phyloP scores from a whole-genome alignment of 2,329 filamentous ascomycete genomes.

The Coniosporium tulheliwenetii region DNA sequence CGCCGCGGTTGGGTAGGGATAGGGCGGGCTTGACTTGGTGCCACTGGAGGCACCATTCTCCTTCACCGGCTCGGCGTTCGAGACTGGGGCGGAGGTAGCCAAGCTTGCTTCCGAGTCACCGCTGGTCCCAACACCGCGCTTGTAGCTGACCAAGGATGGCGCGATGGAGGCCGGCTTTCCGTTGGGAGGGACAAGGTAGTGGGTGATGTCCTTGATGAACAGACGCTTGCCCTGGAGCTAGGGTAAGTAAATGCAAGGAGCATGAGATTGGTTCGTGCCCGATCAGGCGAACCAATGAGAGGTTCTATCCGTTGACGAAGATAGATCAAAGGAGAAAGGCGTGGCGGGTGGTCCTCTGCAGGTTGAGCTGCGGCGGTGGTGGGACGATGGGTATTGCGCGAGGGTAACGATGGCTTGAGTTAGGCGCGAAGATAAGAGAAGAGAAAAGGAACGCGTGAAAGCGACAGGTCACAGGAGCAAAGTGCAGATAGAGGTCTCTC shows the following conservation, averaged over 20 bases:
- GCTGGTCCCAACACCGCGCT: conserved; percentile 43
- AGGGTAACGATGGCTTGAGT: conserved; percentile 2
- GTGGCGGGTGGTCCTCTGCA: not conserved
- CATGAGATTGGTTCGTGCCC: not conserved
- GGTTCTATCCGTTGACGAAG: too few relatives aligned
- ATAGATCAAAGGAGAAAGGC: too few relatives aligned
- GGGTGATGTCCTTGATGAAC: conserved; percentile 96
- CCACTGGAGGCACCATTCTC: conserved; percentile 4
- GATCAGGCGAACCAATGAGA: too few relatives aligned
- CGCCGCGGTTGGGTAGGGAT: conserved; percentile 40
- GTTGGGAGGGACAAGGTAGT: conserved; percentile 73
- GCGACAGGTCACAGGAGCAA: too few relatives aligned
- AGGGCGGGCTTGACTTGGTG: conserved; percentile 24
- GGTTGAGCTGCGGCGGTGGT: not conserved
- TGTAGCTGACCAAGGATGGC: conserved; percentile 51
- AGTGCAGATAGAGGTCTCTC: too few relatives aligned
- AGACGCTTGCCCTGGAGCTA: conserved; percentile 62
- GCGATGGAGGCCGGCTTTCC: conserved; percentile 54
- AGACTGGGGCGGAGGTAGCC: conserved; percentile 15
- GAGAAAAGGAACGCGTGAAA: not conserved
- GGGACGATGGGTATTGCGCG: not conserved
- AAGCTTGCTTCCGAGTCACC: conserved; percentile 14
- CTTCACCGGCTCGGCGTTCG: conserved; percentile 6
- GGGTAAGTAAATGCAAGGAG: conserved; percentile 21
- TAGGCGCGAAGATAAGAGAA: conserved; percentile 7